A percentile compares a stretch with the other conserved stretches of the same genome.
Conservation (phyloP, 1,284 basidiomycete genomes). For the Sanghuangporus weigelae region DNA sequence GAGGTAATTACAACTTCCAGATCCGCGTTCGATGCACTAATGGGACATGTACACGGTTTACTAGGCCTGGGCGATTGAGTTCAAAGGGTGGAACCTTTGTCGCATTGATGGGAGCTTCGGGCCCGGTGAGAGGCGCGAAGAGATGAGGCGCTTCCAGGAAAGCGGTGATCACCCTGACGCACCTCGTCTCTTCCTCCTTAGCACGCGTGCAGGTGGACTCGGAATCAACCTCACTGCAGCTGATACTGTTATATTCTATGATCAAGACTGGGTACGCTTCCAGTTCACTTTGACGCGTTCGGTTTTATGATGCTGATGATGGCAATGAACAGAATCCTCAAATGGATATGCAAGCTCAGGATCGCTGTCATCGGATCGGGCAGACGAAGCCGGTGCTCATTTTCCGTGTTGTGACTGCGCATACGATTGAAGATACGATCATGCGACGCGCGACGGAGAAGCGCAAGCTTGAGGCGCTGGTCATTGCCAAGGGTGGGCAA, state of each 20-base stretch:
- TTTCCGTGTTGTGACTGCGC: constrained; percentile 81
- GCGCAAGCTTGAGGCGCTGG: constrained; percentile 86
- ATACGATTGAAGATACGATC: constrained; percentile 90
- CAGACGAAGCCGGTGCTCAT: constrained; percentile 87
- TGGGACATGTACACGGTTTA: neutral
- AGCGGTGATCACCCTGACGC: constrained; percentile 61
- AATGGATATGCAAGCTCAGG: constrained; percentile 95
- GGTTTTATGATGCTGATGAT: constrained; percentile 4
- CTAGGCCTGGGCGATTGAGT: constrained; percentile 81
- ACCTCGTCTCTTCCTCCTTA: constrained; percentile 82
- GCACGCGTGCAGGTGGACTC: constrained; percentile 88
- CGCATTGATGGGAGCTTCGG: constrained; percentile 87
- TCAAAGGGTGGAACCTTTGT: constrained; percentile 79
- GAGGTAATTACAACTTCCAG: constrained; percentile 47
- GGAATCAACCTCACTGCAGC: constrained; percentile 92
- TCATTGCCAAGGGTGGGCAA: constrained; percentile 81
- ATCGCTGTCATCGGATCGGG: constrained; percentile 93
- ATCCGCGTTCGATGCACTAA: neutral
- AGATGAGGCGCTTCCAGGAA: constrained; percentile 85
- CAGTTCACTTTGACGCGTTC: neutral
- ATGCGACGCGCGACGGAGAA: constrained; percentile 87
- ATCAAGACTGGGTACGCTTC: constrained; percentile 83
- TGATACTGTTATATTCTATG: constrained; percentile 93
- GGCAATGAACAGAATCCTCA: constrained; percentile 71
- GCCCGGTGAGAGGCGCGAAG: constrained; percentile 72